These are phyloP conservation scores for Silene coronaria DNA, from an alignment of 179 eudicot genomes.

Conservation along the genomic window DNA sequence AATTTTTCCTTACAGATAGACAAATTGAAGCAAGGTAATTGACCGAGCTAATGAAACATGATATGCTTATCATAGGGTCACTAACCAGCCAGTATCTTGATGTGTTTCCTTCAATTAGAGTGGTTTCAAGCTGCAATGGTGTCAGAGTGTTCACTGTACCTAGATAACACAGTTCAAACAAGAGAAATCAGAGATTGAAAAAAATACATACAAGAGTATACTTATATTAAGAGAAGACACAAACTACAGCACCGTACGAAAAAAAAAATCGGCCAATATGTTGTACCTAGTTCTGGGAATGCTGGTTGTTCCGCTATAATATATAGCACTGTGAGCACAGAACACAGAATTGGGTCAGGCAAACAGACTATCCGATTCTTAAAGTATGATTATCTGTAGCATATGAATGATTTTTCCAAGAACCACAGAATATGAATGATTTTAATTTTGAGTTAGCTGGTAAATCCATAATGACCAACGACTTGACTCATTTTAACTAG, in stretches of 20 bases:
- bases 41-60: not conserved
- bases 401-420: not conserved
- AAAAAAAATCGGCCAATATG: not conserved
- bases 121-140: conserved; percentile 80
- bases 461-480: not conserved
- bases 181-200: conserved; percentile 1
- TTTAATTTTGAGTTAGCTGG: not conserved
- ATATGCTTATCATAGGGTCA: conserved; percentile 12
- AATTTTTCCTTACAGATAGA: not conserved
- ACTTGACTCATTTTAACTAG: not conserved
- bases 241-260: not conserved
- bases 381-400: not conserved
- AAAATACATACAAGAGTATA: not conserved
- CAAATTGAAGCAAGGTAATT: not conserved
- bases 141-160: conserved; percentile 62
- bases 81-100: conserved; percentile 90
- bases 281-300: conserved; percentile 62
- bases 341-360: conserved; percentile 19
- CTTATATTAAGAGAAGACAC: not conserved
- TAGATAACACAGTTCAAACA: conserved; percentile 22
- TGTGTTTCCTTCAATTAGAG: conserved; percentile 68
- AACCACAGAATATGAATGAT: not conserved
- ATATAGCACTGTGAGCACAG: conserved; percentile 58
- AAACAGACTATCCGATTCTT: not conserved
- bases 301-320: conserved; percentile 68